These are phyloP conservation scores for Phytophthora multivora DNA, from an alignment of 352 stramenopile species.

Conservation along the genomic window DNA sequence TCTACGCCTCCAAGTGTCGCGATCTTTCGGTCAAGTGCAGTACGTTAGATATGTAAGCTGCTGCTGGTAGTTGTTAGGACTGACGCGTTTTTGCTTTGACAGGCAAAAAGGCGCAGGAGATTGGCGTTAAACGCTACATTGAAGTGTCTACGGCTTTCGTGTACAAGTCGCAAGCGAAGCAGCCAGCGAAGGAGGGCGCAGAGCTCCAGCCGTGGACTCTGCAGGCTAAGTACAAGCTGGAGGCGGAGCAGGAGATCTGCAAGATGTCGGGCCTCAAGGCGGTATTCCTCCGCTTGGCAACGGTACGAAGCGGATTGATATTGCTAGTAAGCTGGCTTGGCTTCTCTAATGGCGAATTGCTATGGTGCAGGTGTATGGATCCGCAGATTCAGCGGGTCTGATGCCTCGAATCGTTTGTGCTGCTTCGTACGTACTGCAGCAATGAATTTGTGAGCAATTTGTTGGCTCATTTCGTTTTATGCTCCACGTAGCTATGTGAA, in stretches of 20 bases:
- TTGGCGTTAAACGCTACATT: constrained; percentile 80
- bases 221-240: constrained; percentile 87
- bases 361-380: constrained; percentile 72
- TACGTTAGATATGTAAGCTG: constrained; percentile 29
- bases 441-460: neutral
- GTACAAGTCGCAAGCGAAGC: constrained; percentile 86
- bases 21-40: constrained; percentile 86
- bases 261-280: constrained; percentile 55
- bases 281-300: constrained; percentile 79
- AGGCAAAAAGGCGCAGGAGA: constrained; percentile 66
- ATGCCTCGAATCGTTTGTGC: constrained; percentile 89
- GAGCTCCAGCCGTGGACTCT: constrained; percentile 83
- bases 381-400: constrained; percentile 76
- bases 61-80: neutral
- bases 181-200: constrained; percentile 59
- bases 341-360: neutral
- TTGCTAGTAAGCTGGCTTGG: neutral
- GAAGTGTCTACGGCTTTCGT: constrained; percentile 90
- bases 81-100: constrained; percentile 5
- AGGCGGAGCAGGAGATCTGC: constrained; percentile 80
- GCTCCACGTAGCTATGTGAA: constrained; percentile 71
- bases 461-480: neutral
- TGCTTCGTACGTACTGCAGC: constrained; percentile 57
- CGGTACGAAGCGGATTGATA: constrained; percentile 36
- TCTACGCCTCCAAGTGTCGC: constrained; percentile 87